phyloP scores from a whole-genome alignment of 2,329 filamentous ascomycete species.

The Verticillium alfalfae region DNA sequence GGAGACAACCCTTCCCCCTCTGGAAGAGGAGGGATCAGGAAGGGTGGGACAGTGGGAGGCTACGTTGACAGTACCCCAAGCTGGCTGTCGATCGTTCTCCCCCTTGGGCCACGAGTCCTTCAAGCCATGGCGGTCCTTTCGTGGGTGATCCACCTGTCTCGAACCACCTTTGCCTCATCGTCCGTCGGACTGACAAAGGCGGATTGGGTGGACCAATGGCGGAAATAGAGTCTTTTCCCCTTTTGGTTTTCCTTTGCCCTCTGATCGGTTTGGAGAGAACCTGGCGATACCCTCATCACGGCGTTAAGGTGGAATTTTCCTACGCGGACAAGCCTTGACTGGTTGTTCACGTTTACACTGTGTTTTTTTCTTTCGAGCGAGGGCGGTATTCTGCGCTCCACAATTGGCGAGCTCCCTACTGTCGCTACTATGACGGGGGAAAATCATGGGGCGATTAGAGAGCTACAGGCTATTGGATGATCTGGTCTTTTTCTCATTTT shows the following conservation, averaged over 20 bases:
- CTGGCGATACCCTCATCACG: constrained; percentile 13
- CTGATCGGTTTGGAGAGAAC: constrained; percentile 5
- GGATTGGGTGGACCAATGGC: background rate
- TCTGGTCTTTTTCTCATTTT: background rate
- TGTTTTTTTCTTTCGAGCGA: background rate
- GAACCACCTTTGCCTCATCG: background rate
- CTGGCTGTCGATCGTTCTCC: background rate
- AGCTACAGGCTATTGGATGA: background rate
- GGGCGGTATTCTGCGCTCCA: background rate
- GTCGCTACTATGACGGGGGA: background rate
- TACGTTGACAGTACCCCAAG: background rate
- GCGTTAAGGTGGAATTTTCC: constrained; percentile 4
- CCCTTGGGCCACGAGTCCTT: background rate
- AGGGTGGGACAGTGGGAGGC: background rate
- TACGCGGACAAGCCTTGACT: constrained; percentile 2
- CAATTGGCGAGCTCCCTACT: background rate
- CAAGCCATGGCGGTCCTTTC: background rate
- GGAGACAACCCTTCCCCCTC: background rate
- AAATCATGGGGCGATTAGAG: background rate
- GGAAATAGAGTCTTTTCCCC: background rate
- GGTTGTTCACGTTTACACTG: background rate
- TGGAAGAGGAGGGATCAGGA: background rate
- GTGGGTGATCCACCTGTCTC: background rate
- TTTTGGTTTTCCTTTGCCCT: background rate
- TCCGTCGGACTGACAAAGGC: background rate